Evolutionary conservation across 2,329 filamentous ascomycete genomes (phyloP), one percentile per base, ranked within the genome.

Genomic region (Alternaria hordeiaustralica): DNA sequence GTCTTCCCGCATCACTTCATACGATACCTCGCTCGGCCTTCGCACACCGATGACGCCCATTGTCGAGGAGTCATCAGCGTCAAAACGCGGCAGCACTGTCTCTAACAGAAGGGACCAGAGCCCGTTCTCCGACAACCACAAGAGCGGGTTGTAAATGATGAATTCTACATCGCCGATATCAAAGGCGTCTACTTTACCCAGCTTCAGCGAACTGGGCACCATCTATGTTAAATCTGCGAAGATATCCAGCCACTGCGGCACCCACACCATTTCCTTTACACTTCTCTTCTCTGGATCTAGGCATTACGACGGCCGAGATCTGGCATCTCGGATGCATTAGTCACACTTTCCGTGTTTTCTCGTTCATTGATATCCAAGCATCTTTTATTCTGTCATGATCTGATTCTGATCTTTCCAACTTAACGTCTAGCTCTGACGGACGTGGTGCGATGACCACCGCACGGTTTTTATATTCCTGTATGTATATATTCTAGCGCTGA

Each of bases 21-120:
- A 74, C 62, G 71, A 74, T 25, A 67, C 68, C 4, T 73, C 72
- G 10, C 73, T 70, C 26, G 71, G 68, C 20, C 64, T 78, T 3
- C 74, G 73, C 20, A 68, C 72, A 21, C 76, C 77, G 9, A 79
- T 84, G 63, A 81, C 79, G 20, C 82, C 82, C 18, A 83, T 84
- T n/a, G 80, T 81, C 8, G 83, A 85, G 62, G 83, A 84, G 66
- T 78, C 78, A 23, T 79, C 79, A 1, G 79, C 76, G 65, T 75
- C 81, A 28, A 81, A 80, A 51, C 67, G 72, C 18, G 81, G 75
- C 55, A 70, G 69, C 46, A 70, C 75, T 8, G 65, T 71, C 21
- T 75, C 74, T 2, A 47, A 57, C 30, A 71, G 71, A 61, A 68
- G 78, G 49, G 74, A 75, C 15, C 72, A 75, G 49, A 78, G 75